phyloP scores from a whole-genome alignment of 2,329 filamentous ascomycete species.

The Fusarium tanahbumbuense region DNA sequence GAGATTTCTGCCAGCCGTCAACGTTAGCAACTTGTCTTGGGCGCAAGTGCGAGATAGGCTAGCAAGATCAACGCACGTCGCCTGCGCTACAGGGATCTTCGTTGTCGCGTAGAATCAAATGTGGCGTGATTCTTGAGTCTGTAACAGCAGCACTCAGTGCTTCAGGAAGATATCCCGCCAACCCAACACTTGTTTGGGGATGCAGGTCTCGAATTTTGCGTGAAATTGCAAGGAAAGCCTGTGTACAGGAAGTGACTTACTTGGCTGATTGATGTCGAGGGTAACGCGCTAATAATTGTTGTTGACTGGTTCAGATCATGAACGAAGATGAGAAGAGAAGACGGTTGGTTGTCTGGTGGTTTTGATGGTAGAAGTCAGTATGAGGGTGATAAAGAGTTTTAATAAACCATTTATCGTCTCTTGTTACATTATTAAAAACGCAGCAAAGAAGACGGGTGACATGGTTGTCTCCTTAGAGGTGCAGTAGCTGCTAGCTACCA shows the following conservation, averaged over 20 bases:
- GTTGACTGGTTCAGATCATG: conserved; percentile 25
- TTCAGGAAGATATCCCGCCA: conserved; percentile 38
- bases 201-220: conserved; percentile 34
- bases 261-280: conserved; percentile 20
- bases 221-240: conserved; percentile 34
- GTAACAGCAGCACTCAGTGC: conserved; percentile 33
- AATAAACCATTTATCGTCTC: conserved; percentile 10
- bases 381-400: conserved; percentile 15
- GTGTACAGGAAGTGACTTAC: conserved; percentile 34
- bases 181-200: conserved; percentile 33
- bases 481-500: conserved; percentile 19
- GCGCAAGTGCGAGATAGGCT: conserved; percentile 13
- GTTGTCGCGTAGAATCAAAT: conserved; percentile 28
- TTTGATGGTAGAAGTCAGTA: conserved; percentile 29
- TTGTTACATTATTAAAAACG: conserved; percentile 28
- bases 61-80: conserved; percentile 26
- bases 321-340: neutral
- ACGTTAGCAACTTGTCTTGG: conserved; percentile 36
- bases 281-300: conserved; percentile 8
- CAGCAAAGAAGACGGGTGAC: conserved; percentile 17
- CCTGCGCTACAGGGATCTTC: conserved; percentile 39
- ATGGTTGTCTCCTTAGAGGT: conserved; percentile 12
- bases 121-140: conserved; percentile 45
- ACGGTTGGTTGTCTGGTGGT: conserved; percentile 19
- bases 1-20: conserved; percentile 25